phyloP scores from a whole-genome alignment of 306 rosid species.

The Parietaria judaica region DNA sequence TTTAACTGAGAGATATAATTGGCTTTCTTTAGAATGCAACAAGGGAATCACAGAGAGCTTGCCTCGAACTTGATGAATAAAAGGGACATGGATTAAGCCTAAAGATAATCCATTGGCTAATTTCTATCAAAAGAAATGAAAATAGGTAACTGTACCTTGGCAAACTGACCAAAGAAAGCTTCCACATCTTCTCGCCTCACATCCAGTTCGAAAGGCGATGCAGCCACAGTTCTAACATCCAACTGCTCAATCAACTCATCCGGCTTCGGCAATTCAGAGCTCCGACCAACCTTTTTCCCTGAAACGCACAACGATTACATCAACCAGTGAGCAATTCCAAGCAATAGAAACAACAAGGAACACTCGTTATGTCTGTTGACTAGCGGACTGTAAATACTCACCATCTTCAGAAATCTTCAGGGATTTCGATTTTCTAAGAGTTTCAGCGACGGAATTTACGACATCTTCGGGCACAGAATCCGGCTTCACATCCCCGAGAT shows the following conservation, averaged over 20 bases:
- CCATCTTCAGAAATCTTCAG: slow-evolving; percentile 83
- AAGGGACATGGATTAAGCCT: no score
- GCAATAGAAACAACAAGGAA: neutral
- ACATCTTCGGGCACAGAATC: slow-evolving; percentile 42
- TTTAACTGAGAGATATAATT: no score
- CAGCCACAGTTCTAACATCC: slow-evolving; percentile 75
- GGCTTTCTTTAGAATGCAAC: no score
- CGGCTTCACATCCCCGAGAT: slow-evolving; percentile 49
- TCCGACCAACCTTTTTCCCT: slow-evolving; percentile 67
- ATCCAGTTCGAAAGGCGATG: slow-evolving; percentile 58
- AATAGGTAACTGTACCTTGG: slow-evolving; percentile 37
- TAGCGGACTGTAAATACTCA: slow-evolving; percentile 19
- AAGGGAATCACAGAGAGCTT: no score
- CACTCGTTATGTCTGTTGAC: neutral
- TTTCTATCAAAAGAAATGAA: no score
- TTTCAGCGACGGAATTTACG: slow-evolving; percentile 63
- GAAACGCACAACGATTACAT: slow-evolving; percentile 9
- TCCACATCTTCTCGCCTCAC: slow-evolving; percentile 70
- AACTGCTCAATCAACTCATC: slow-evolving; percentile 77
- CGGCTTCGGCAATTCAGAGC: slow-evolving; percentile 46
- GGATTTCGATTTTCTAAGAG: slow-evolving; percentile 40
- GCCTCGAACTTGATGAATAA: no score
- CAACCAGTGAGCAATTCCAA: neutral
- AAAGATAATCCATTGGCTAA: no score
- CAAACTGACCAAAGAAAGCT: slow-evolving; percentile 42